phyloP scores from a whole-genome alignment of 352 stramenopile species.

The Phytophthora ramorum region DNA sequence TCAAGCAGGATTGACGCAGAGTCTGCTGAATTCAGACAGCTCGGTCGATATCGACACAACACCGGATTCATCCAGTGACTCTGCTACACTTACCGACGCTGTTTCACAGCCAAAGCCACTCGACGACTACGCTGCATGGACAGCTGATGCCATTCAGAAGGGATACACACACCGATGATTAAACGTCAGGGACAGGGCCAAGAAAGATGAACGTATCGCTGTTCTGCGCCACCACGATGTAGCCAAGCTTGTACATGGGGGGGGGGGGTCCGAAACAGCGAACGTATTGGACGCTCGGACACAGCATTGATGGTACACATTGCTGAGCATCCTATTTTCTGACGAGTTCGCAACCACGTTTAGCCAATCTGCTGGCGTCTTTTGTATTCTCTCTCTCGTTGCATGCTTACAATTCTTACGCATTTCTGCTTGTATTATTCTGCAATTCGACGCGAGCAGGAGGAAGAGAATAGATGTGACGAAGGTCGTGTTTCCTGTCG shows the following conservation, averaged over 20 bases:
- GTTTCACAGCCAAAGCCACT: background rate
- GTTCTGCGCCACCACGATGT: background rate
- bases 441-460: no score
- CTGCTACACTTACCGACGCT: no score
- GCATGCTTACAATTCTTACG: background rate
- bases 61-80: background rate
- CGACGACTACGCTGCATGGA: background rate
- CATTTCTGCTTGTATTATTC: background rate
- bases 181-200: background rate
- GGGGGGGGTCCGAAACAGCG: background rate
- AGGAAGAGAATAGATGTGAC: no score
- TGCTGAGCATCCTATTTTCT: background rate
- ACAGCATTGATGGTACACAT: background rate
- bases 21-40: background rate
- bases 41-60: background rate
- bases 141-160: background rate
- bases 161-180: background rate
- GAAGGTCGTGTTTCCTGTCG: no score
- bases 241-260: background rate
- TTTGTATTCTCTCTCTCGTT: background rate
- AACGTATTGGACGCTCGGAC: background rate
- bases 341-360: background rate
- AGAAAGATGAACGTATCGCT: background rate
- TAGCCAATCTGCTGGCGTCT: background rate
- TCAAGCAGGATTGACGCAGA: background rate